These are phyloP conservation scores for Capsella bursapastoris DNA, from an alignment of 345 rosid species.

Conservation along the genomic window DNA sequence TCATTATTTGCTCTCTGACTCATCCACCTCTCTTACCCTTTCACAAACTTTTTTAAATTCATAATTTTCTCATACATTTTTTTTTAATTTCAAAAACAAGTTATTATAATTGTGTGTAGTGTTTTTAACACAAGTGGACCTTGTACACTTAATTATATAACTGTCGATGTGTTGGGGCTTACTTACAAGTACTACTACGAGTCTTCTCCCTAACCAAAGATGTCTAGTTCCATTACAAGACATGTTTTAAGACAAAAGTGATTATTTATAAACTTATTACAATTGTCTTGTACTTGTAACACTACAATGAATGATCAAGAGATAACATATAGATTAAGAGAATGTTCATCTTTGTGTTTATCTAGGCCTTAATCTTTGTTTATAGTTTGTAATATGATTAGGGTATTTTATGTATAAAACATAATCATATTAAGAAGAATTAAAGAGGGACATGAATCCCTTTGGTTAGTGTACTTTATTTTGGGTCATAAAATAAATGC, in stretches of 20 bases:
- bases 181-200: not conserved
- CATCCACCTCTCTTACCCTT: slow-evolving; percentile 10
- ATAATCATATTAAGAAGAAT: not conserved
- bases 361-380: too few species aligned
- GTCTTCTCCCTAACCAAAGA: not conserved
- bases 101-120: not conserved
- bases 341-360: too few species aligned
- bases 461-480: not conserved
- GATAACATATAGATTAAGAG: too few species aligned
- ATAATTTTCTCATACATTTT: not conserved
- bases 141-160: not conserved
- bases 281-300: not conserved
- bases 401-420: not conserved
- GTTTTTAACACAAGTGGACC: slow-evolving; percentile 23
- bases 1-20: slow-evolving; percentile 40
- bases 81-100: not conserved
- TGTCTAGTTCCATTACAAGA: slow-evolving; percentile 8
- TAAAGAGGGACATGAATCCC: not conserved
- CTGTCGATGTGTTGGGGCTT: not conserved
- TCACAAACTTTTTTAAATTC: not conserved
- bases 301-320: not conserved
- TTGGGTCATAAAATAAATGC: slow-evolving; percentile 1
- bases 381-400: not conserved
- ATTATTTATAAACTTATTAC: not conserved
- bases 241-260: not conserved